These are phyloP conservation scores for Lunasporangiospora selenospora DNA, from an alignment of 192 early-diverging fungal species.

Conservation along the genomic window DNA sequence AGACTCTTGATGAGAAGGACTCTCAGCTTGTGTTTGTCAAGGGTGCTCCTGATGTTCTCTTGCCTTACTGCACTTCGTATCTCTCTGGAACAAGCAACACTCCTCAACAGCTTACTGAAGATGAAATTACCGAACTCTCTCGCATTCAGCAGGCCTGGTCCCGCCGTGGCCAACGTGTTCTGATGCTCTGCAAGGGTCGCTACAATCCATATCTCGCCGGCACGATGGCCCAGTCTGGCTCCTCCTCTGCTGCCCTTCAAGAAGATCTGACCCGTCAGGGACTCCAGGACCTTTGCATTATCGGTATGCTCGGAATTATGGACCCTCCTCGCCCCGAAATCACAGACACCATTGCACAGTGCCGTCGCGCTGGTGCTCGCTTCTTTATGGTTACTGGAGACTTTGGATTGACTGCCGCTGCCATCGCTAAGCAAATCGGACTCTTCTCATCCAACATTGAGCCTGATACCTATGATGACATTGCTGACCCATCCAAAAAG, in stretches of 20 bases:
- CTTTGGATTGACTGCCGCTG: slow-evolving; percentile 77
- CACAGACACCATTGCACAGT: slow-evolving; percentile 62
- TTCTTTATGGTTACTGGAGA: slow-evolving; percentile 93
- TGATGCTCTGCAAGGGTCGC: slow-evolving; percentile 48
- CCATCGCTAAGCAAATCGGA: slow-evolving; percentile 80
- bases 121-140: slow-evolving; percentile 45
- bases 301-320: slow-evolving; percentile 83
- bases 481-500: slow-evolving; percentile 28
- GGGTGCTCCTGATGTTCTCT: slow-evolving; percentile 83
- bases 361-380: slow-evolving; percentile 72
- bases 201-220: slow-evolving; percentile 20
- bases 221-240: background rate
- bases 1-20: slow-evolving; percentile 23
- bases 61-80: slow-evolving; percentile 55
- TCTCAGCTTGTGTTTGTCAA: slow-evolving; percentile 66
- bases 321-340: slow-evolving; percentile 88
- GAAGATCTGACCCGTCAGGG: slow-evolving; percentile 38
- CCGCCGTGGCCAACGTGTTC: slow-evolving; percentile 63
- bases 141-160: slow-evolving; percentile 64
- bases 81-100: slow-evolving; percentile 41
- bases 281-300: slow-evolving; percentile 62
- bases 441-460: slow-evolving; percentile 59
- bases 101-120: slow-evolving; percentile 47
- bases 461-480: slow-evolving; percentile 45
- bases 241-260: slow-evolving; percentile 1